Evolutionary conservation across 2,329 filamentous ascomycete species (phyloP).

Genomic region (Sporothrix brasiliensis): DNA sequence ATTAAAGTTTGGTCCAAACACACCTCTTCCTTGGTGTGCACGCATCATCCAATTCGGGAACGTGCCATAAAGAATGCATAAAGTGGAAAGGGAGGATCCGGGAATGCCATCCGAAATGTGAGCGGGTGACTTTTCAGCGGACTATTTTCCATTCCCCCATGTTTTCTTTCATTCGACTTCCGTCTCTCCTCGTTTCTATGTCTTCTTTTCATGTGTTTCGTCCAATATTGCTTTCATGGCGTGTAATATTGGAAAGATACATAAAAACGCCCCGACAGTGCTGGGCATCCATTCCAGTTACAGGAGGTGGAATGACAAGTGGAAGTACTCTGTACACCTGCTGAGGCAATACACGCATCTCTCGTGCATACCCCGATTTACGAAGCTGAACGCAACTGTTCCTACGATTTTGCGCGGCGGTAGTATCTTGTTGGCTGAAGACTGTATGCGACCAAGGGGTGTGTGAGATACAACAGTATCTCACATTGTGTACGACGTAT

Average conservation of each 20-base stretch:
- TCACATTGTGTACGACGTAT: constrained; percentile 7
- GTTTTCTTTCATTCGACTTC: constrained; percentile 4
- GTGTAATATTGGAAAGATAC: constrained; percentile 4
- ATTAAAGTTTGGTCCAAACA: constrained; percentile 11
- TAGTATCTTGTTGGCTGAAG: constrained; percentile 3
- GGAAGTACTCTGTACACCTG: background rate
- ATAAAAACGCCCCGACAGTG: background rate
- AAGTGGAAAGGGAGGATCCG: constrained; percentile 5
- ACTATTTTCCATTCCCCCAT: constrained; percentile 8
- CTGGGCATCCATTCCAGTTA: background rate
- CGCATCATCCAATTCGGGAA: background rate
- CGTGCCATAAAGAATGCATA: background rate
- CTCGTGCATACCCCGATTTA: background rate
- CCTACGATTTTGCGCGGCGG: background rate
- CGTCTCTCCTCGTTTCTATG: background rate
- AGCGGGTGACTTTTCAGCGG: background rate
- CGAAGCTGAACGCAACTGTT: background rate
- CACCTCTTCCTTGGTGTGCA: background rate
- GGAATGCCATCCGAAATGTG: constrained; percentile 7
- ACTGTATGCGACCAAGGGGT: background rate
- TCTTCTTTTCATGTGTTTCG: background rate
- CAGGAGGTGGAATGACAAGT: background rate
- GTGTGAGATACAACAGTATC: constrained; percentile 12
- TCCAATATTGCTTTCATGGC: constrained; percentile 24
- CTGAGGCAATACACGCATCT: background rate